Evolutionary conservation across 2,329 filamentous ascomycete genomes (phyloP), one percentile per base, ranked within the genome.

Genomic region (Sphaerulina musiva): DNA sequence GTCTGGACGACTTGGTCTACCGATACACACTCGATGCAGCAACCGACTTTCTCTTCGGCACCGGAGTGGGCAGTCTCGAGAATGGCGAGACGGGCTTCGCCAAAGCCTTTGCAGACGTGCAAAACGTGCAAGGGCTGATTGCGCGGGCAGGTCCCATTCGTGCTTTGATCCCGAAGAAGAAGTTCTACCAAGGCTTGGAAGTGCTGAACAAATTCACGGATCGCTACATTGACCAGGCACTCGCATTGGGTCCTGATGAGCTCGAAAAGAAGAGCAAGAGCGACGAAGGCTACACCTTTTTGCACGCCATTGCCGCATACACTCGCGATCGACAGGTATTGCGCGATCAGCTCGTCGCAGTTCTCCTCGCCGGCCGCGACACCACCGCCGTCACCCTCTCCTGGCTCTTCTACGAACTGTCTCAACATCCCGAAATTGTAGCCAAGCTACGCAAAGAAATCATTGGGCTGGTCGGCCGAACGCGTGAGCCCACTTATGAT

Each of bases 11-110:
- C 57, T 75, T 95, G 51, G 86, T 95, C 72, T 95, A 89, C 74
- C 79, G 87, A n/a, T 86, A 85, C 66, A 91, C 89, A 0, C 78
- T 96, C 29, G 91, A 95, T 70, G 84, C 87, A 6, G 83, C 88
- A 1, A 95, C 90, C 0, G 87, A 95, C 63, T 95, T 95, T 68
- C 74, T 96, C 29, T 80, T 95, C 2, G 91, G 91, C 3, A 77
- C 83, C 57, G 86, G 86, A 58, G 85, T 91, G 17, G 81, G 80
- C 45, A 83, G 79, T 61, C 61, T 78, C n/a, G 57, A 69, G 6
- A 80, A 81, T 53, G 81, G 78, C 2, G 78, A 76, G 48, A 81
- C 80, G 48, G 76, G 80, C 14, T 95, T 95, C 65, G 88, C 87
- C n/a, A 79, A 86, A 45, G 86, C 89, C 4, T 95, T 95, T 72